Conservation (phyloP, 257 asterid genomes). For the Orobanche coerulescens region DNA sequence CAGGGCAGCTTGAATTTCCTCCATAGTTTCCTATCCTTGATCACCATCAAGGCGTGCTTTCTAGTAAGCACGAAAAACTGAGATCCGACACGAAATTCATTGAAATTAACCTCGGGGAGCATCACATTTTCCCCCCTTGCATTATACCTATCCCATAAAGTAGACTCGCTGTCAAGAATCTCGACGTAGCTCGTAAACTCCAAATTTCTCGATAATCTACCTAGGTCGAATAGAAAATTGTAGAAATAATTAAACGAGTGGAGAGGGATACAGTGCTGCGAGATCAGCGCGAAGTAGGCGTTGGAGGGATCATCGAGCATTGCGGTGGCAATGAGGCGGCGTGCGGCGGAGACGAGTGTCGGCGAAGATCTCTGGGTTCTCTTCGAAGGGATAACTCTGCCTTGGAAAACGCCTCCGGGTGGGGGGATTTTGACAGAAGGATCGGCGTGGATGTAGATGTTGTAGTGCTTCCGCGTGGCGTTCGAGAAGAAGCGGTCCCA, state of each 20-base stretch:
- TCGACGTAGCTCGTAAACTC: conserved; percentile 42
- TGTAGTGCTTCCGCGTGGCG: conserved; percentile 39
- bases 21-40: conserved; percentile 79
- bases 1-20: conserved; percentile 72
- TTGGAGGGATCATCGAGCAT: conserved; percentile 43
- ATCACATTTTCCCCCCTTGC: conserved; percentile 71
- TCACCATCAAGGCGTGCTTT: conserved; percentile 60
- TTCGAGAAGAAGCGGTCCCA: conserved; percentile 66
- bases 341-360: conserved; percentile 44
- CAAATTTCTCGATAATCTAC: conserved; percentile 39
- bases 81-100: conserved; percentile 67
- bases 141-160: conserved; percentile 47
- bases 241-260: conserved; percentile 42
- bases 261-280: conserved; percentile 44
- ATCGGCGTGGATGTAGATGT: conserved; percentile 80
- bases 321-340: conserved; percentile 44
- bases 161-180: conserved; percentile 34
- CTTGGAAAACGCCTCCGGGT: conserved; percentile 45
- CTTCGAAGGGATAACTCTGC: conserved; percentile 48
- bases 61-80: conserved; percentile 72
- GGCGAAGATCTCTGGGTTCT: conserved; percentile 92
- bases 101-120: conserved; percentile 67
- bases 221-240: conserved; percentile 49
- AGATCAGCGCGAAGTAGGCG: conserved; percentile 36
- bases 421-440: conserved; percentile 40